Base-by-base conservation (phyloP, 352 stramenopile species). In the Globisporangium recalcitrans region DNA sequence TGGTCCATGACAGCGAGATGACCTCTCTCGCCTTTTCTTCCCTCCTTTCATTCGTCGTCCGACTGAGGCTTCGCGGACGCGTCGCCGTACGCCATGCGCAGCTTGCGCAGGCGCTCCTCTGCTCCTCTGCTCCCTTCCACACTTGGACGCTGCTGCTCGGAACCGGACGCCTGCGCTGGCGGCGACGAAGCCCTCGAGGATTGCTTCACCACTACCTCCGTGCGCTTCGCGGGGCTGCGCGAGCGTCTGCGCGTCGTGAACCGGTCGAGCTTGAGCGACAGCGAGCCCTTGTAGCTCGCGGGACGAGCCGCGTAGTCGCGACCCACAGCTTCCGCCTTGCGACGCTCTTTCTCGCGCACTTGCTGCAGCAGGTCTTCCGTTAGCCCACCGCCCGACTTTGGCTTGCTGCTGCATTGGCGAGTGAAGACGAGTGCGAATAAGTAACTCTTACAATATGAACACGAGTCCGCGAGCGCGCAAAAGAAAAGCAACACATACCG, bases 251-350 rank as follows among this genome's bases (percentile, higher is more conserved):
- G 73, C 4, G 73, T 92, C 52, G 88, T 97, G 69, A 81, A 97
- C 0, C 85, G 86, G 64, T 97, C 91, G 3, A 95, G 68, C 59
- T 97, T 97, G 42, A 97, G 76, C 47, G 90, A 97, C 7, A 98
- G 70, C 29, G 87, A 96, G 16, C 92, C 91, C 70, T 98, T 97
- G 72, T 98, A 98, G 57, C 88, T 96, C 16, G 82, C 75, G 0
- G 93, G 93, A 16, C 85, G 87, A n/a, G 87, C 75, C 3, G 87
- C 90, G 58, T 98, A 98, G 64, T 97, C 91, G 27, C 84, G 92
- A 5, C 90, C 87, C 7, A 95, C 86, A 0, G 91, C 88, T 27
- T 92, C 80, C 26, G 86, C 90, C 64, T 95, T 96, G 58, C 96
- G 90, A 19, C 90, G 80, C 69, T 98, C 91, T 65, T 88, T 80